Evolutionary conservation across 179 eudicot species (phyloP).

Genomic region (Patellifolia procumbens): DNA sequence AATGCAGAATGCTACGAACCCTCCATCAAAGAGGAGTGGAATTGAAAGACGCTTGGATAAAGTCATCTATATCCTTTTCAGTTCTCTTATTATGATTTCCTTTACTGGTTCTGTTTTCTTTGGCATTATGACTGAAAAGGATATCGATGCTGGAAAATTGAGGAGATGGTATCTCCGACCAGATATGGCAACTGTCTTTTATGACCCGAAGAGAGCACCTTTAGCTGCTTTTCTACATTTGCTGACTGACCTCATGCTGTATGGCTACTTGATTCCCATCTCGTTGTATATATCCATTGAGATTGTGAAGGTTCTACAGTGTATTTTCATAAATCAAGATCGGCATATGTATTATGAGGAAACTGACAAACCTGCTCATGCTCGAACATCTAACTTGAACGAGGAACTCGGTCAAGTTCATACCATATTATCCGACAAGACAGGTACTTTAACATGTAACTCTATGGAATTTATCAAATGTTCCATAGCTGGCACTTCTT

Average conservation of each 20-base stretch:
- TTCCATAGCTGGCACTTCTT: constrained; percentile 47
- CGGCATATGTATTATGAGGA: constrained; percentile 49
- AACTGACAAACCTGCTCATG: constrained; percentile 49
- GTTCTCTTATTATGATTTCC: constrained; percentile 35
- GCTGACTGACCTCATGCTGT: constrained; percentile 50
- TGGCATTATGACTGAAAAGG: constrained; percentile 41
- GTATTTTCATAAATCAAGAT: constrained; percentile 51
- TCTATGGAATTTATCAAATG: constrained; percentile 55
- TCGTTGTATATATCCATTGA: constrained; percentile 58
- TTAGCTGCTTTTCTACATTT: constrained; percentile 48
- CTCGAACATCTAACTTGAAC: constrained; percentile 63
- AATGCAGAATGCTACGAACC: constrained; percentile 46
- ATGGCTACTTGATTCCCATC: constrained; percentile 56
- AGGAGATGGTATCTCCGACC: constrained; percentile 56
- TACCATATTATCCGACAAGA: constrained; percentile 59
- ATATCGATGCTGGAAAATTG: constrained; percentile 35
- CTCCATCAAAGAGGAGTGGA: constrained; percentile 42
- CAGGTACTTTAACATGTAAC: constrained; percentile 54
- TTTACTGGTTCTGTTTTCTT: constrained; percentile 49
- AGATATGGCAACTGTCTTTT: constrained; percentile 33
- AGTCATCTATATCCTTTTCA: constrained; percentile 35
- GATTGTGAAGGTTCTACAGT: constrained; percentile 59
- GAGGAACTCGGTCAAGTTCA: constrained; percentile 71
- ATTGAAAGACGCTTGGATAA: constrained; percentile 40
- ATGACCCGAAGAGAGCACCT: constrained; percentile 41